Conservation (phyloP, 2,329 filamentous ascomycete genomes). For the Xylariaceae sp. region DNA sequence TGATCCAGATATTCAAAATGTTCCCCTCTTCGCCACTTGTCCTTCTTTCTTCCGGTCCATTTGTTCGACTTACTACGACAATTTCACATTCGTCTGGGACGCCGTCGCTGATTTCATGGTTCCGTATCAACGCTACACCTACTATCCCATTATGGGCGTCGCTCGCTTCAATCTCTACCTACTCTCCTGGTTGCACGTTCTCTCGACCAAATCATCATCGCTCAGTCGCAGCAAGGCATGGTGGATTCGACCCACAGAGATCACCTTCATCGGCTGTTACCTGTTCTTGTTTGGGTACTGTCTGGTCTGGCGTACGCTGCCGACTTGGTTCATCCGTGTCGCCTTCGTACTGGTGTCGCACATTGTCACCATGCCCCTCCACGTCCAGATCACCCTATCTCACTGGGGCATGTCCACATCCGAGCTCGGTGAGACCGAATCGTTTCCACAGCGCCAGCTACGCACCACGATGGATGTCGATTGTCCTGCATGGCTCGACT, state of each 20-base stretch:
- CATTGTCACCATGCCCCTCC: conserved; percentile 70
- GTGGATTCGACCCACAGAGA: conserved; percentile 72
- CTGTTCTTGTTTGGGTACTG: conserved; percentile 73
- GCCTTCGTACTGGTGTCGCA: conserved; percentile 69
- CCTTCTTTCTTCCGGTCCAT: conserved; percentile 70
- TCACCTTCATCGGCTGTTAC: conserved; percentile 68
- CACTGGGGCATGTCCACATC: conserved; percentile 76
- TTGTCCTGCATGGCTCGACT: conserved; percentile 74
- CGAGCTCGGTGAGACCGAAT: conserved; percentile 68
- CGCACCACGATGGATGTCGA: conserved; percentile 77
- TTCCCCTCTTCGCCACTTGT: conserved; percentile 72
- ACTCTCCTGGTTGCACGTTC: conserved; percentile 70
- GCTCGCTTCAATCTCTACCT: conserved; percentile 77
- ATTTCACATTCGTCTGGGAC: conserved; percentile 68
- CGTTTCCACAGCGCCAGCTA: conserved; percentile 72
- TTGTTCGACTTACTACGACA: conserved; percentile 69
- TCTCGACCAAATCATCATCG: conserved; percentile 60
- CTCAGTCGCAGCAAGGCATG: conserved; percentile 65
- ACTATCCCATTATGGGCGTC: conserved; percentile 71
- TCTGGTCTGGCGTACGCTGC: conserved; percentile 66
- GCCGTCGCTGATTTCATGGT: conserved; percentile 64
- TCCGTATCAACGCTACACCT: conserved; percentile 68
- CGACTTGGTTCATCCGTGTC: conserved; percentile 63
- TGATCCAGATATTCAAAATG: conserved; percentile 68
- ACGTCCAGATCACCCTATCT: conserved; percentile 74